These are phyloP conservation scores for Globisporangium cederbergense DNA, from an alignment of 352 stramenopile genomes.

Conservation along the genomic window DNA sequence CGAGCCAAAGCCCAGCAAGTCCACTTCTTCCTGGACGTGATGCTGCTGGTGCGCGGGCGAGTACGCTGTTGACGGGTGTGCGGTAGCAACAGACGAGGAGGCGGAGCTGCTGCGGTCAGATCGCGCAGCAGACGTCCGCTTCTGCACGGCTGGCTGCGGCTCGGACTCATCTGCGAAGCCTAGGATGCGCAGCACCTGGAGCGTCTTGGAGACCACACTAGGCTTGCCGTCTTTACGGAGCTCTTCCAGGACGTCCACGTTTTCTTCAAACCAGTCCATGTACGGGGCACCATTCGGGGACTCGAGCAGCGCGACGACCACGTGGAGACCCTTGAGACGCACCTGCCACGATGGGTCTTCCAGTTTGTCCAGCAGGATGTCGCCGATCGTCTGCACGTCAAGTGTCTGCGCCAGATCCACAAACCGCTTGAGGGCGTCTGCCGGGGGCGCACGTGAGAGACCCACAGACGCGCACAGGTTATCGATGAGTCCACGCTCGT, in stretches of 20 bases:
- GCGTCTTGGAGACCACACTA: slow-evolving; percentile 70
- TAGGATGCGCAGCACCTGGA: slow-evolving; percentile 65
- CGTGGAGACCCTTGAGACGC: slow-evolving; percentile 78
- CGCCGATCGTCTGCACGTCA: slow-evolving; percentile 78
- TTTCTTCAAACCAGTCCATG: slow-evolving; percentile 80
- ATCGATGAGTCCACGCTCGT: slow-evolving; percentile 85
- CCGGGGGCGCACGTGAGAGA: slow-evolving; percentile 65
- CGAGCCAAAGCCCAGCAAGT: slow-evolving; percentile 72
- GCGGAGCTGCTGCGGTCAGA: slow-evolving; percentile 11
- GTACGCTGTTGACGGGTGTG: slow-evolving; percentile 11
- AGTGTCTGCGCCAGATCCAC: slow-evolving; percentile 85
- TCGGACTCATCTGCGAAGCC: slow-evolving; percentile 55
- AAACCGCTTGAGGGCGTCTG: slow-evolving; percentile 80
- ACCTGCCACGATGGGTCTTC: slow-evolving; percentile 82
- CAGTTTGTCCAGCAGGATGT: slow-evolving; percentile 85
- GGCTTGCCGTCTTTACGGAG: slow-evolving; percentile 73
- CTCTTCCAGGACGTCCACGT: slow-evolving; percentile 80
- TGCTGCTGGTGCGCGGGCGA: slow-evolving; percentile 20
- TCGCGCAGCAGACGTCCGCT: slow-evolving; percentile 10
- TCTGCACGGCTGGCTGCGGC: slow-evolving; percentile 20
- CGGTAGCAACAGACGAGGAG: slow-evolving; percentile 11
- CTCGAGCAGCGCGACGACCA: slow-evolving; percentile 73
- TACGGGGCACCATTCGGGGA: slow-evolving; percentile 63
- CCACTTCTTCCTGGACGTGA: slow-evolving; percentile 45
- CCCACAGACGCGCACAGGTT: slow-evolving; percentile 74